Conservation (phyloP, 1,284 basidiomycete species). For the Malassezia furfur region DNA sequence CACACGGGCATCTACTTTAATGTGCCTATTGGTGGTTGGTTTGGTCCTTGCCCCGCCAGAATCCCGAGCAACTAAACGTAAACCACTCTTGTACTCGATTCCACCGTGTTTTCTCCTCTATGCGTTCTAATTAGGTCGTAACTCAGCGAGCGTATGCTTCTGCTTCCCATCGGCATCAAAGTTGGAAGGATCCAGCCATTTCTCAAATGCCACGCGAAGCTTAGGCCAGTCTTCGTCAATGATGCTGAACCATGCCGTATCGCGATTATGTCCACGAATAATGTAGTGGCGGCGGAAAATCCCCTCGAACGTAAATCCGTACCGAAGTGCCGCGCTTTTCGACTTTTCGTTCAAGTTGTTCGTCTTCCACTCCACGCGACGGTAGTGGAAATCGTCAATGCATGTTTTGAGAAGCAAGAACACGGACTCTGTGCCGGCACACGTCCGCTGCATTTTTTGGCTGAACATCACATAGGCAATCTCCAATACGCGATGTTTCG, state of each 20-base stretch:
- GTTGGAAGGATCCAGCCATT: constrained; percentile 25
- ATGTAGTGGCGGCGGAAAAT: constrained; percentile 26
- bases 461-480: constrained; percentile 32
- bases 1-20: too few relatives aligned
- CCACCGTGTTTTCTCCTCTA: too few relatives aligned
- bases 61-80: too few relatives aligned
- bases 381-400: constrained; percentile 21
- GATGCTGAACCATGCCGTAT: constrained; percentile 33
- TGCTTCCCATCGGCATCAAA: constrained; percentile 15
- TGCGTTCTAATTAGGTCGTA: neutral
- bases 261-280: constrained; percentile 26
- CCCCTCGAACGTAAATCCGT: constrained; percentile 30
- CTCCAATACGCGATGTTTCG: constrained; percentile 22
- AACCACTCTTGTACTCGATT: too few relatives aligned
- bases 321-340: constrained; percentile 26
- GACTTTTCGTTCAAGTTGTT: constrained; percentile 26
- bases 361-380: constrained; percentile 38
- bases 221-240: constrained; percentile 31
- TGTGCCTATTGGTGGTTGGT: too few relatives aligned
- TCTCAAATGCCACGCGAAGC: constrained; percentile 18
- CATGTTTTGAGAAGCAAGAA: constrained; percentile 22
- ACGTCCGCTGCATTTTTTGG: constrained; percentile 21
- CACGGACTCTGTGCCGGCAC: constrained; percentile 24
- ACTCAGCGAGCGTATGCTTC: neutral
- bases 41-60: too few relatives aligned